A percentile compares a stretch with the other conserved stretches of the same genome.
Conservation (phyloP, 1,284 basidiomycete genomes). For the Ustilago shanxiensis region DNA sequence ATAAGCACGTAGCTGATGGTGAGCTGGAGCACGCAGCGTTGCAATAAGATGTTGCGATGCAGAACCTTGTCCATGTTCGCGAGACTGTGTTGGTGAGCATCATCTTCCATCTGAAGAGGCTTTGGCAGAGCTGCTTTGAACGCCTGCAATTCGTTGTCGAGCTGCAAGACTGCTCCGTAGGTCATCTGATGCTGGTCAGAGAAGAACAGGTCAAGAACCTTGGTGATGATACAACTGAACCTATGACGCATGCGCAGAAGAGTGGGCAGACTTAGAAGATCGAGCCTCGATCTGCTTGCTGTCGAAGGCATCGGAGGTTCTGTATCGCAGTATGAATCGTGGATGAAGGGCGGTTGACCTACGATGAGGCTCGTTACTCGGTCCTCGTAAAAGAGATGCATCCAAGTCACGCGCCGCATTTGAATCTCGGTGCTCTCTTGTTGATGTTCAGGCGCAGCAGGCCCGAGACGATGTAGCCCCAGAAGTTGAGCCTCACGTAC, state of each 20-base stretch:
- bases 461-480: constrained; percentile 29
- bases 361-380: constrained; percentile 24
- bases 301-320: neutral
- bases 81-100: neutral
- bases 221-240: constrained; percentile 16
- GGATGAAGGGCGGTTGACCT: constrained; percentile 25
- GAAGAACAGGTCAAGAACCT: constrained; percentile 17
- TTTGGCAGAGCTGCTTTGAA: constrained; percentile 6
- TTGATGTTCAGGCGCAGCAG: neutral
- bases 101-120: constrained; percentile 5
- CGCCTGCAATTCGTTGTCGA: constrained; percentile 15
- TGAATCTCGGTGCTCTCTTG: constrained; percentile 5
- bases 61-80: neutral
- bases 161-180: constrained; percentile 5
- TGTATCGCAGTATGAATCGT: constrained; percentile 25
- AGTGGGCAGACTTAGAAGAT: neutral
- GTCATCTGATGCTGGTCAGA: constrained; percentile 16
- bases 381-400: constrained; percentile 26
- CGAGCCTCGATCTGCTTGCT: neutral
- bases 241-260: constrained; percentile 17
- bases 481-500: constrained; percentile 21
- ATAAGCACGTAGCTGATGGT: constrained; percentile 21
- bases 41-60: constrained; percentile 17
- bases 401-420: constrained; percentile 19
- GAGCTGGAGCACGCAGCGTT: constrained; percentile 23